These are phyloP conservation scores for Wallemia hederae DNA, from an alignment of 1,284 basidiomycete genomes.

Conservation along the genomic window DNA sequence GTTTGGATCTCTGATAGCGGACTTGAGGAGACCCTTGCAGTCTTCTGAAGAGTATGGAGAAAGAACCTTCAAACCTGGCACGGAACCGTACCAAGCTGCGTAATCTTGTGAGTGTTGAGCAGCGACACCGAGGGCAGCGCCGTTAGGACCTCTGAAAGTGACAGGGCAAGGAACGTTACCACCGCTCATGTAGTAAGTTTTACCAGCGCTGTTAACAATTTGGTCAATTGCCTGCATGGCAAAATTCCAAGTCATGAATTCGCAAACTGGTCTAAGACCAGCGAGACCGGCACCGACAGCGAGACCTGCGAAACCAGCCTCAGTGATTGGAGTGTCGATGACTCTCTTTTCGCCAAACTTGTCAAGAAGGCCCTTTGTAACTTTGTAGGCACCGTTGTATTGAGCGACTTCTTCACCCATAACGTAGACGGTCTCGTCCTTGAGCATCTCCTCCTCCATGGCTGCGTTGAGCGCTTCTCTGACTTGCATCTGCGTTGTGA, in stretches of 20 bases:
- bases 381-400: constrained; percentile 99
- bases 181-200: constrained; percentile 99
- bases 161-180: constrained; percentile 93
- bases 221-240: constrained; percentile 65
- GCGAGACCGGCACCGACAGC: constrained; percentile 82
- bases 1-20: constrained; percentile 93
- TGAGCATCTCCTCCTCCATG: constrained; percentile 98
- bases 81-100: constrained; percentile 76
- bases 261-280: constrained; percentile 86
- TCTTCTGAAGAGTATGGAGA: constrained; percentile 93
- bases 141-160: constrained; percentile 98
- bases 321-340: constrained; percentile 89
- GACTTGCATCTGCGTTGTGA: constrained; percentile 44
- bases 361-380: constrained; percentile 91
- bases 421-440: constrained; percentile 82
- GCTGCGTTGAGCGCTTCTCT: constrained; percentile 91
- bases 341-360: constrained; percentile 99
- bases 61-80: constrained; percentile 92
- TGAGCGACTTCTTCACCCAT: constrained; percentile 95
- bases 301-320: constrained; percentile 94
- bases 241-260: constrained; percentile 74
- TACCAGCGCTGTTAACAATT: constrained; percentile 98
- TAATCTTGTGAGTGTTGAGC: constrained; percentile 85
- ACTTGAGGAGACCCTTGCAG: constrained; percentile 88
- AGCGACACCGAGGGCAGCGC: constrained; percentile 83